A percentile compares a stretch with the other conserved stretches of the same genome.
Evolutionary conservation across 139 green algal genomes (phyloP).

Genomic region (Volvox reticuliferus): DNA sequence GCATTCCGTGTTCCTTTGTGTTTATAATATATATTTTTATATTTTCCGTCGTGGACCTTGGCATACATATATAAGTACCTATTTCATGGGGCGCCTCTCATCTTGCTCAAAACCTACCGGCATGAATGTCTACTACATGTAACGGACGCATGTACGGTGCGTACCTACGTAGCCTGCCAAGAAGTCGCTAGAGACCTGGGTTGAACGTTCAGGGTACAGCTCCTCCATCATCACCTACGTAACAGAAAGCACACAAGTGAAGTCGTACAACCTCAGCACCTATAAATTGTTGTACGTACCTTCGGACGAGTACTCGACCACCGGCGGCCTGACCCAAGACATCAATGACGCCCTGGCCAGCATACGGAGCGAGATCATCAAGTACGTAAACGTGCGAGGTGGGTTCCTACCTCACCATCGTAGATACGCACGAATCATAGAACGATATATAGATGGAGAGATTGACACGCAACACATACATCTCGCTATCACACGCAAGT

Average conservation of each 20-base stretch:
- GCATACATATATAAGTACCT: neutral
- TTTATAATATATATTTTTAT: too few relatives aligned
- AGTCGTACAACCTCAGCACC: neutral
- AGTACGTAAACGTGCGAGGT: slow-evolving; percentile 40
- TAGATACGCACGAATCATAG: too few relatives aligned
- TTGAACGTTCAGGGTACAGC: neutral
- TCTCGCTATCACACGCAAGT: too few relatives aligned
- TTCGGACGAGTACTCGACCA: neutral
- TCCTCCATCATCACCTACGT: slow-evolving; percentile 2
- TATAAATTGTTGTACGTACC: slow-evolving; percentile 36
- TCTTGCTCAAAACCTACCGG: neutral
- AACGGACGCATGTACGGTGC: too few relatives aligned
- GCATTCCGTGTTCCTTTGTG: too few relatives aligned
- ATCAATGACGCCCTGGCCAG: slow-evolving; percentile 36
- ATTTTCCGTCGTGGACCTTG: neutral
- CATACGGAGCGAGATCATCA: slow-evolving; percentile 4
- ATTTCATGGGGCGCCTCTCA: neutral
- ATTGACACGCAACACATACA: too few relatives aligned
- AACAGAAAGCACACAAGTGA: neutral
- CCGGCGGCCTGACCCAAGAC: slow-evolving; percentile 36
- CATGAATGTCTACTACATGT: neutral
- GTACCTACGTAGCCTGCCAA: neutral
- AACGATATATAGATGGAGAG: too few relatives aligned
- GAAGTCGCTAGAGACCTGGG: neutral
- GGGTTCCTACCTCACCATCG: neutral